Evolutionary conservation across 176 grass and related monocot species (phyloP).

Genomic region (Rhynchospora tenuis): DNA sequence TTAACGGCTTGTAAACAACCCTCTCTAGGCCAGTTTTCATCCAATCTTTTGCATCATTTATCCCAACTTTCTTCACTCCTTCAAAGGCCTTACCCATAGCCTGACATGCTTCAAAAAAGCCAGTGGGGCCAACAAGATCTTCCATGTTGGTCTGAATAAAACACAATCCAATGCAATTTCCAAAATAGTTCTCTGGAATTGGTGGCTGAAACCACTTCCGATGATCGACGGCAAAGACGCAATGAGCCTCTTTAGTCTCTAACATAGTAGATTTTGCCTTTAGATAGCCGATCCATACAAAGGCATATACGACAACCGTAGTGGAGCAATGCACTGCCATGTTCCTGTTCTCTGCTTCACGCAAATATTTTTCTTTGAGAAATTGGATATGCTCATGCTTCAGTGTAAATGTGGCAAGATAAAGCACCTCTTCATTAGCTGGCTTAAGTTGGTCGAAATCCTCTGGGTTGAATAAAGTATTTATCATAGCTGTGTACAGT

Average conservation of each 20-base stretch:
- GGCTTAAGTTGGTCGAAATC: not conserved
- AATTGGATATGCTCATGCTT: slow-evolving; percentile 10
- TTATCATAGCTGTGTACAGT: not conserved
- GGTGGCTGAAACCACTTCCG: slow-evolving; percentile 21
- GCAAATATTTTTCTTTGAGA: slow-evolving; percentile 11
- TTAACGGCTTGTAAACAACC: not conserved
- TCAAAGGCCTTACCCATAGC: slow-evolving; percentile 26
- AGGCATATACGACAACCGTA: slow-evolving; percentile 24
- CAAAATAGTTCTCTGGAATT: slow-evolving; percentile 32
- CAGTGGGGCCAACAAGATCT: slow-evolving; percentile 17
- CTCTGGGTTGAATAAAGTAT: not conserved
- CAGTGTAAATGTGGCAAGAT: slow-evolving; percentile 30
- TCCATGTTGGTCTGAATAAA: slow-evolving; percentile 10
- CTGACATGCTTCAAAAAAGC: slow-evolving; percentile 14
- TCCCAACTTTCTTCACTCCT: slow-evolving; percentile 8
- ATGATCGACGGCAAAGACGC: slow-evolving; percentile 25
- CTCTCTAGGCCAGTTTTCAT: not conserved
- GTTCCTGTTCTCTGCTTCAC: not conserved
- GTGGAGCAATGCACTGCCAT: slow-evolving; percentile 18
- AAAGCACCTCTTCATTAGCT: not conserved
- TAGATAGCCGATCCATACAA: slow-evolving; percentile 34
- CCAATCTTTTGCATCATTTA: slow-evolving; percentile 13
- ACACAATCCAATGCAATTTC: slow-evolving; percentile 34
- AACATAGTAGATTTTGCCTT: not conserved
- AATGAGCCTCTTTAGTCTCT: not conserved